Percentiles rank a stretch among this genome's conserved stretches.
These are phyloP conservation scores for Coemansia sp. DNA, from an alignment of 192 early-diverging fungal genomes.

Conservation along the genomic window DNA sequence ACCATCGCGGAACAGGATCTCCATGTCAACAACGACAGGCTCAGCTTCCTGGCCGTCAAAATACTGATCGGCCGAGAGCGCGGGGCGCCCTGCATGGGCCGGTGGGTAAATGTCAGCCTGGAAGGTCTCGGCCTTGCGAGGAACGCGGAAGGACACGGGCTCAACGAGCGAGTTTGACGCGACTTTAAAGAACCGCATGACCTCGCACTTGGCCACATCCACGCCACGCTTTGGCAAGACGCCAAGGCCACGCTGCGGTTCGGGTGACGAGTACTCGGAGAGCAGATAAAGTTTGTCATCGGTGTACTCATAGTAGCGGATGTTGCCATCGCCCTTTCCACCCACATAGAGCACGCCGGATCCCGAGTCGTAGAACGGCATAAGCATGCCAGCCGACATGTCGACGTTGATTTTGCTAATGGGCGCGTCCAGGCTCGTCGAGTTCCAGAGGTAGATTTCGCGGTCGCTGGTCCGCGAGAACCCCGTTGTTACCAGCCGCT, in stretches of 20 bases:
- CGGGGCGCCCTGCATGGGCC: slow-evolving; percentile 71
- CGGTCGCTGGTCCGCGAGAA: slow-evolving; percentile 92
- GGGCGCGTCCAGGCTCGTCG: slow-evolving; percentile 64
- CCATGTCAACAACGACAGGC: slow-evolving; percentile 59
- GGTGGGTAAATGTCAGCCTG: slow-evolving; percentile 95
- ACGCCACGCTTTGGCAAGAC: slow-evolving; percentile 93
- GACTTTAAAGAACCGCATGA: slow-evolving; percentile 93
- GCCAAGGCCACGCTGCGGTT: slow-evolving; percentile 90
- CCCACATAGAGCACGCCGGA: slow-evolving; percentile 90
- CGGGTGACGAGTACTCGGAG: slow-evolving; percentile 84
- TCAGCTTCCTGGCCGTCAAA: slow-evolving; percentile 80
- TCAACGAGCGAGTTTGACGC: slow-evolving; percentile 77
- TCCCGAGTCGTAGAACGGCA: slow-evolving; percentile 94
- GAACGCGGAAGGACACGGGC: slow-evolving; percentile 96
- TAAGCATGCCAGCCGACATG: slow-evolving; percentile 90
- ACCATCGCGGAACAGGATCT: slow-evolving; percentile 19
- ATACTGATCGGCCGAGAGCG: slow-evolving; percentile 89
- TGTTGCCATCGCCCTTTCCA: slow-evolving; percentile 98
- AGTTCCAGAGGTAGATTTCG: slow-evolving; percentile 92
- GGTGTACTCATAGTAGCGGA: slow-evolving; percentile 97
- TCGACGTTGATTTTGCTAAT: slow-evolving; percentile 78
- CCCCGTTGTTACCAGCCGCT: slow-evolving; percentile 86
- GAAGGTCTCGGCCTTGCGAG: slow-evolving; percentile 93
- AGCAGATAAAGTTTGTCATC: slow-evolving; percentile 88
- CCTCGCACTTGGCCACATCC: slow-evolving; percentile 83